Percentiles rank a stretch among this genome's conserved stretches.
phyloP scores from a whole-genome alignment of 441 rosid species.

The Brassica hybrid region DNA sequence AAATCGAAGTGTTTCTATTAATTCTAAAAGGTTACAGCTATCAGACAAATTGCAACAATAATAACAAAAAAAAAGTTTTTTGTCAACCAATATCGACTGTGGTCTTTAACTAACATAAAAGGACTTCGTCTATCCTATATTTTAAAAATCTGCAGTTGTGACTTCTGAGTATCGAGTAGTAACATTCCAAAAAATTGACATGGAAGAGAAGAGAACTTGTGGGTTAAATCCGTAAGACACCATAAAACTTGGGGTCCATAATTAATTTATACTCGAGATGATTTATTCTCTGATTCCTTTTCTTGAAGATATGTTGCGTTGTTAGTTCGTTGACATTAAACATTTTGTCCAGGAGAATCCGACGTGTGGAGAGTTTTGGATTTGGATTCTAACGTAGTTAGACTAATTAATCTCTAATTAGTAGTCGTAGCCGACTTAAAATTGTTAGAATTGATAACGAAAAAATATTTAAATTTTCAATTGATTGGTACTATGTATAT shows the following conservation, averaged over 20 bases:
- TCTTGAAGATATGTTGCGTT: constrained; percentile 33
- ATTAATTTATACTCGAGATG: not conserved
- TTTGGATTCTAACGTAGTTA: constrained; percentile 45
- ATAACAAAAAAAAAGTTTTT: not conserved
- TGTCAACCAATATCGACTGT: not conserved
- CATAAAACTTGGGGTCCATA: constrained; percentile 14
- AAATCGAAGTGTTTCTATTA: not conserved
- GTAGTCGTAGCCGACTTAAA: constrained; percentile 28
- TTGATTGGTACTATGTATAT: constrained; percentile 31
- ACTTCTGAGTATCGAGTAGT: constrained; percentile 1
- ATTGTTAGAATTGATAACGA: constrained; percentile 1
- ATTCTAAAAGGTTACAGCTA: not conserved
- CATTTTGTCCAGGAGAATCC: constrained; percentile 45
- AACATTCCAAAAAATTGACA: not conserved
- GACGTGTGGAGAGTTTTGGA: constrained; percentile 49
- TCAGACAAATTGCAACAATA: not conserved
- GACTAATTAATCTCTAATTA: constrained; percentile 14
- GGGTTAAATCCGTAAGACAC: not conserved
- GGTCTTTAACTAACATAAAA: constrained; percentile 2
- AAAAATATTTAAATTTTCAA: not conserved
- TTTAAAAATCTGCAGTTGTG: not conserved
- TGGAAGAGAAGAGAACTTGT: not conserved
- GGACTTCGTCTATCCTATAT: not conserved
- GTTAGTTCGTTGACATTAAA: constrained; percentile 56
- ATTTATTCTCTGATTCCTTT: constrained; percentile 28